phyloP scores from a whole-genome alignment of 352 stramenopile species.

The Phytophthora kernoviae region DNA sequence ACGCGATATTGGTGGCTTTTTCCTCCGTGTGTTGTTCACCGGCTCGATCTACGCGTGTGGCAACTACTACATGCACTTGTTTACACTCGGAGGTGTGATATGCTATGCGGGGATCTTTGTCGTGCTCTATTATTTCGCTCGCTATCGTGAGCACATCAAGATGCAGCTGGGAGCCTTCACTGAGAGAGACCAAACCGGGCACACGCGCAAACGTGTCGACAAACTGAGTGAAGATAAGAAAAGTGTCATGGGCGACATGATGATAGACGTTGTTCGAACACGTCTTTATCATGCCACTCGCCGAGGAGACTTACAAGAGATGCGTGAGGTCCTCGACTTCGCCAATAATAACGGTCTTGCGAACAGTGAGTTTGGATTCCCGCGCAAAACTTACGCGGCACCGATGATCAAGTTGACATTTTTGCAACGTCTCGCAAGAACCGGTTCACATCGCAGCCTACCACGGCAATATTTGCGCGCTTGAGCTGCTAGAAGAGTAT shows the following conservation, averaged over 20 bases:
- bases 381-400: constrained; percentile 44
- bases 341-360: constrained; percentile 34
- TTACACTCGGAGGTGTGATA: constrained; percentile 40
- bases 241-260: constrained; percentile 42
- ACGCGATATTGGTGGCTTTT: constrained; percentile 51
- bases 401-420: constrained; percentile 48
- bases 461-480: constrained; percentile 58
- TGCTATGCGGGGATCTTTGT: constrained; percentile 58
- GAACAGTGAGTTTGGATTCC: constrained; percentile 48
- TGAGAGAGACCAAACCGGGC: constrained; percentile 63
- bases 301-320: constrained; percentile 55
- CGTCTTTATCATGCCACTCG: constrained; percentile 65
- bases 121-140: constrained; percentile 66
- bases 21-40: constrained; percentile 71
- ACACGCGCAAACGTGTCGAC: constrained; percentile 53
- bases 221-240: constrained; percentile 32
- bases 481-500: constrained; percentile 50
- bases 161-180: constrained; percentile 78
- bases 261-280: constrained; percentile 50
- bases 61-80: constrained; percentile 45
- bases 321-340: constrained; percentile 54
- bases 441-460: constrained; percentile 67
- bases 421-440: constrained; percentile 69
- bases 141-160: constrained; percentile 81
- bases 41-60: constrained; percentile 56